A percentile compares a stretch with the other conserved stretches of the same genome.
These are phyloP conservation scores for Fusarium sulawesiense DNA, from an alignment of 2,329 filamentous ascomycete genomes.

Conservation along the genomic window DNA sequence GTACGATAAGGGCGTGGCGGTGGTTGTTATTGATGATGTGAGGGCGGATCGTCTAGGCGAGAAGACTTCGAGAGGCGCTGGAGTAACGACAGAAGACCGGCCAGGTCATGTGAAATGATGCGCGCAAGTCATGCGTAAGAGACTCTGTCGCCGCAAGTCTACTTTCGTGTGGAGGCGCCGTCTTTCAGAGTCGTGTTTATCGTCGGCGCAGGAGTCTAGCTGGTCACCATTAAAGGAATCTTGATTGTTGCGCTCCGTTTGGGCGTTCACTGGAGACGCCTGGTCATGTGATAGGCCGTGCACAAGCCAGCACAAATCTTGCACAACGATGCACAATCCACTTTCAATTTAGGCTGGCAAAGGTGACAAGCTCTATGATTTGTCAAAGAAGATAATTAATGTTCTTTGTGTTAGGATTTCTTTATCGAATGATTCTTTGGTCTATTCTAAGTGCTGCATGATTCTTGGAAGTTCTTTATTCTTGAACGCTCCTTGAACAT, in stretches of 20 bases:
- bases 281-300: slow-evolving; percentile 36
- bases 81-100: slow-evolving; percentile 33
- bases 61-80: slow-evolving; percentile 27
- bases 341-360: not conserved
- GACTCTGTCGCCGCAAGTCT: slow-evolving; percentile 2
- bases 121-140: slow-evolving; percentile 22
- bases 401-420: not conserved
- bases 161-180: not conserved
- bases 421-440: not conserved
- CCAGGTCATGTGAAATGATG: slow-evolving; percentile 49
- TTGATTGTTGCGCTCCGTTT: slow-evolving; percentile 21
- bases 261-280: slow-evolving; percentile 14
- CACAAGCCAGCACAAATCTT: slow-evolving; percentile 37
- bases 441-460: not conserved
- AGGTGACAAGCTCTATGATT: not conserved
- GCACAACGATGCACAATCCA: slow-evolving; percentile 1
- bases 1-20: slow-evolving; percentile 40
- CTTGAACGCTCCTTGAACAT: not conserved
- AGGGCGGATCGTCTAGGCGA: slow-evolving; percentile 13
- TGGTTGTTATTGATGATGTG: slow-evolving; percentile 28
- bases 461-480: not conserved
- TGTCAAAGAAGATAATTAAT: not conserved
- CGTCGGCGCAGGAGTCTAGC: not conserved
- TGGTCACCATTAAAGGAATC: slow-evolving; percentile 17
- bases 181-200: slow-evolving; percentile 7